Evolutionary conservation across 768 basidiomycete genomes (phyloP), one percentile per base, ranked within the genome.

Genomic region (Russula brevipes): DNA sequence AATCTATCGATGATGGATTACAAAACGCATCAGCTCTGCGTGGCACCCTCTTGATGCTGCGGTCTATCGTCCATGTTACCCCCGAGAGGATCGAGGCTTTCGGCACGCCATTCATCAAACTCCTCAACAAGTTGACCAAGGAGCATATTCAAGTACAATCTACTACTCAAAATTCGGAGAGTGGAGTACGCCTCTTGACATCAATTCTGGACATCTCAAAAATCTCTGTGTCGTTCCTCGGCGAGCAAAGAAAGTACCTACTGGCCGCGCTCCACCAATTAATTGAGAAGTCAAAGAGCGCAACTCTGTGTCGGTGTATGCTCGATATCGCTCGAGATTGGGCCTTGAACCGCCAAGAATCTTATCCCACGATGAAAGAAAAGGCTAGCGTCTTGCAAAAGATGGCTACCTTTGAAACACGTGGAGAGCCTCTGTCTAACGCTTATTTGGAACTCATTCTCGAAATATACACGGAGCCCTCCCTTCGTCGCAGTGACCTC

Each of bases 291-390:
- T 95, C 94, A 9, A 88, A 89, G 71, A 94, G 86, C 69, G 68
- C 79, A 3, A 73, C 81, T 14, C 81, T 99, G 3, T 95, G 93
- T 71, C 85, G 83, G 14, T 92, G 89, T 70, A 82, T 97, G 65
- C 81, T 99, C 24, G 89, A 94, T 59, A 82, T 98, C 60, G 83
- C 90, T 54, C 82, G 88, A 53, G 87, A 88, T 31, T 98, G 96
- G 95, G 88, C 91, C n/a, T 77, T 96, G 68, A 84, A 87, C 47
- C 85, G 84, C 69, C 88, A 88, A 57, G 93, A 97, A 60, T 80
- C 86, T 1, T 90, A 89, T 72, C 95, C 95, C 7, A 90, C 90
- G 0, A 87, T 91, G 83, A 98, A 97, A 74, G 97, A 99, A 76
- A 98, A 98, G 74, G 88, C 95, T 2, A 87, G 81, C 35, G 76